Conservation (phyloP, 495 filamentous ascomycete genomes). For the Neurospora sp. region DNA sequence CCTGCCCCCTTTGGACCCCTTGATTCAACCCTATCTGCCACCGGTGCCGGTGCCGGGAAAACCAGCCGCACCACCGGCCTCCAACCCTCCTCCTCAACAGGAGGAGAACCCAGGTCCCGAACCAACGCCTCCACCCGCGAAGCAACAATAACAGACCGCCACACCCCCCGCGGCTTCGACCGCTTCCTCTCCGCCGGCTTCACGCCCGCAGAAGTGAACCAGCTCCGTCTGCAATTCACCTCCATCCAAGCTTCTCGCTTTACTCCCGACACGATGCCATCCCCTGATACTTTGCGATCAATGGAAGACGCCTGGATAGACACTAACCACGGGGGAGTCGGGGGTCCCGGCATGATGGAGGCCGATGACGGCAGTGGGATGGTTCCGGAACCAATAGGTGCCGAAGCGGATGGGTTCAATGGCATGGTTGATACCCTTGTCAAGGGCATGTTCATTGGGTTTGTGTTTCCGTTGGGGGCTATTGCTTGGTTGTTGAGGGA, state of each 20-base stretch:
- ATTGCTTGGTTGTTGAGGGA: conserved; percentile 77
- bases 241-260: conserved; percentile 64
- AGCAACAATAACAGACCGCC: conserved; percentile 26
- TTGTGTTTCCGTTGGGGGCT: conserved; percentile 86
- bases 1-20: too few species aligned
- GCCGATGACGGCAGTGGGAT: conserved; percentile 22
- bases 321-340: conserved; percentile 40
- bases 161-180: conserved; percentile 78
- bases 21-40: too few species aligned
- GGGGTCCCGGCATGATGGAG: conserved; percentile 20
- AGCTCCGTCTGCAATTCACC: conserved; percentile 76
- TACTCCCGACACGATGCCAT: conserved; percentile 80
- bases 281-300: conserved; percentile 37
- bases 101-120: background rate
- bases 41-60: too few species aligned
- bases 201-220: conserved; percentile 66
- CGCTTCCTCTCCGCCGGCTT: conserved; percentile 72
- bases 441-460: conserved; percentile 79
- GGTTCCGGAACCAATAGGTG: conserved; percentile 14
- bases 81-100: conserved; percentile 1
- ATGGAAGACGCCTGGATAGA: conserved; percentile 96
- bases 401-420: conserved; percentile 37
- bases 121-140: conserved; percentile 14
- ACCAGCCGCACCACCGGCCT: conserved; percentile 4
- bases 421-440: conserved; percentile 68